Percentiles rank a stretch among this genome's conserved stretches.
Conservation (phyloP, 2,329 filamentous ascomycete species). For the Simplicillium aogashimaense region DNA sequence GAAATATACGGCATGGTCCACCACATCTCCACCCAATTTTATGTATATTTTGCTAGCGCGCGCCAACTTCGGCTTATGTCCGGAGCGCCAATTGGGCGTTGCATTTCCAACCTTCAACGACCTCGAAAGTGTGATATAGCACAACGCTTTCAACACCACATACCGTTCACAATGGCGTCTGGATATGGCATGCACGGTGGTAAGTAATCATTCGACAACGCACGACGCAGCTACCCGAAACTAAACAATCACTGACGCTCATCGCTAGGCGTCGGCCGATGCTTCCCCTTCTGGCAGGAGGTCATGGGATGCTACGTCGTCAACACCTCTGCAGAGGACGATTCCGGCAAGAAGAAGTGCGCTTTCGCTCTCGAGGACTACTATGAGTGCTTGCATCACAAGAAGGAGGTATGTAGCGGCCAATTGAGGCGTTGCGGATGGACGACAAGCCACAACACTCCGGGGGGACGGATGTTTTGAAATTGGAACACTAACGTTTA, state of each 20-base stretch:
- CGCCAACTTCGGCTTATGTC: slow-evolving; percentile 10
- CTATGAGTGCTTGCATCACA: slow-evolving; percentile 97
- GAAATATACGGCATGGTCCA: not conserved
- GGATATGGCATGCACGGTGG: slow-evolving; percentile 75
- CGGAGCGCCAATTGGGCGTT: slow-evolving; percentile 9
- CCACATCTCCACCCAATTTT: not conserved
- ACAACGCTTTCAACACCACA: no score
- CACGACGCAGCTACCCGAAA: no score
- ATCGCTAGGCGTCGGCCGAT: slow-evolving; percentile 54
- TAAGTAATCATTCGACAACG: slow-evolving; percentile 29
- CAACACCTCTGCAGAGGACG: slow-evolving; percentile 73
- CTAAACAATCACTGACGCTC: not conserved
- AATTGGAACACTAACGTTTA: slow-evolving; percentile 4
- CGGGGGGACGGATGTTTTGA: not conserved
- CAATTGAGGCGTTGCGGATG: no score
- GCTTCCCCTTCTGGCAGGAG: slow-evolving; percentile 99
- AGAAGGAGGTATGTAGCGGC: slow-evolving; percentile 72
- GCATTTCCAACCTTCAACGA: slow-evolving; percentile 6
- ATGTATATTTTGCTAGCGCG: slow-evolving; percentile 8
- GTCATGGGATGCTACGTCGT: slow-evolving; percentile 96
- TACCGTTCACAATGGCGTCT: slow-evolving; percentile 53
- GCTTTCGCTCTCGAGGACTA: slow-evolving; percentile 83
- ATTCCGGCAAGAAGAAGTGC: slow-evolving; percentile 81
- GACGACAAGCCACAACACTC: no score
- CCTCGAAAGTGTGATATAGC: slow-evolving; percentile 3